These are phyloP conservation scores for Solanum appendiculatum DNA, from an alignment of 257 asterid species.

Conservation along the genomic window DNA sequence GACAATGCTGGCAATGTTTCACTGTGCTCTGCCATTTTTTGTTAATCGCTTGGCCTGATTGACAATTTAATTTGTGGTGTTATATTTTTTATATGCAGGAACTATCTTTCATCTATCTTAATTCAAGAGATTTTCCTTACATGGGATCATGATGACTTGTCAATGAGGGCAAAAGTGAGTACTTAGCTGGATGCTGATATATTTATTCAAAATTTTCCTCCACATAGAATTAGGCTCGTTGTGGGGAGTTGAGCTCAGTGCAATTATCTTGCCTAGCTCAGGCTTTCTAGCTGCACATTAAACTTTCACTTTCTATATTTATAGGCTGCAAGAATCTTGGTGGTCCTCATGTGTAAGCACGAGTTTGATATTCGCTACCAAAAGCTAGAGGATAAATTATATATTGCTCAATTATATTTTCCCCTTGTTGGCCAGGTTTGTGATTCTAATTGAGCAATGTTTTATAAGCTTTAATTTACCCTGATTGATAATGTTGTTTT, in stretches of 20 bases:
- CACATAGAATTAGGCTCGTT: not conserved
- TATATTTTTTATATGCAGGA: constrained; percentile 32
- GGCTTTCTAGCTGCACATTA: constrained; percentile 1
- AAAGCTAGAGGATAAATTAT: constrained; percentile 94
- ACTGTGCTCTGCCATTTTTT: not conserved
- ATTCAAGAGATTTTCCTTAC: constrained; percentile 98
- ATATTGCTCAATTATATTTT: constrained; percentile 91
- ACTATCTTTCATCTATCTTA: constrained; percentile 86
- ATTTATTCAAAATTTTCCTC: not conserved
- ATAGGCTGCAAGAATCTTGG: constrained; percentile 91
- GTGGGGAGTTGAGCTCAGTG: not conserved
- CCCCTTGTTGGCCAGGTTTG: constrained; percentile 95
- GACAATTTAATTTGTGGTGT: not conserved
- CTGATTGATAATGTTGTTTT: not conserved
- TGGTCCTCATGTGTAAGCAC: constrained; percentile 92
- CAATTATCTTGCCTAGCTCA: not conserved
- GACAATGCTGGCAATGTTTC: not conserved
- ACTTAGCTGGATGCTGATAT: constrained; percentile 3
- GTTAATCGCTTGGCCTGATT: not conserved
- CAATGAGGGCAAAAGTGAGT: constrained; percentile 93
- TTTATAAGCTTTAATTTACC: not conserved
- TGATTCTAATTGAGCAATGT: not conserved
- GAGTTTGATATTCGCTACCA: constrained; percentile 96
- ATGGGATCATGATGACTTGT: constrained; percentile 95
- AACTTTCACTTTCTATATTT: constrained; percentile 14